Conservation (phyloP, 192 early-diverging fungal genomes). For the Backusella psychrophila region DNA sequence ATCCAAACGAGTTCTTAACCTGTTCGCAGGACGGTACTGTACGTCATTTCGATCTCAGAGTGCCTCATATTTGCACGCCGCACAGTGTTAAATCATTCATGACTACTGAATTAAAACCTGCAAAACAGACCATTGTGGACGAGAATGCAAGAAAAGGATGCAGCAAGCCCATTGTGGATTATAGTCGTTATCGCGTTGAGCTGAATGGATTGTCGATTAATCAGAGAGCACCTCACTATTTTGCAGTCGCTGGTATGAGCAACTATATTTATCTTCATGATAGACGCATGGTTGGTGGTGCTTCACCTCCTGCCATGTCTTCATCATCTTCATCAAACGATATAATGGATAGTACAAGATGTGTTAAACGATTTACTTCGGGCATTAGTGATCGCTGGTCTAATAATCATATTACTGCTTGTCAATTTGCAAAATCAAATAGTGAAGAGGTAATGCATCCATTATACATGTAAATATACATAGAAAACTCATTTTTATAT, state of each 20-base stretch:
- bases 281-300: slow-evolving; percentile 40
- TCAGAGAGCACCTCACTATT: slow-evolving; percentile 41
- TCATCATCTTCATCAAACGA: background rate
- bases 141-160: slow-evolving; percentile 20
- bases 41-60: slow-evolving; percentile 59
- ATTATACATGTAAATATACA: background rate
- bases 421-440: slow-evolving; percentile 35
- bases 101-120: background rate
- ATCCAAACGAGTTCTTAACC: slow-evolving; percentile 52
- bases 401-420: slow-evolving; percentile 27
- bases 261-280: slow-evolving; percentile 41
- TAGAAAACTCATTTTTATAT: slow-evolving; percentile 14
- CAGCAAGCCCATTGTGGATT: slow-evolving; percentile 42
- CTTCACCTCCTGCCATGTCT: background rate
- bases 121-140: background rate
- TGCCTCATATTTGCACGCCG: slow-evolving; percentile 32
- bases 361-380: slow-evolving; percentile 23
- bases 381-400: background rate
- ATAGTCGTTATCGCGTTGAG: slow-evolving; percentile 40
- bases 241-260: slow-evolving; percentile 57
- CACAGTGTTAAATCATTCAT: slow-evolving; percentile 4
- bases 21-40: slow-evolving; percentile 60
- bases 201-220: slow-evolving; percentile 52
- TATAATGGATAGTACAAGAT: background rate
- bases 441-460: slow-evolving; percentile 15